Conservation (phyloP, 2,329 filamentous ascomycete genomes). For the Arthrobotrys musiformis region DNA sequence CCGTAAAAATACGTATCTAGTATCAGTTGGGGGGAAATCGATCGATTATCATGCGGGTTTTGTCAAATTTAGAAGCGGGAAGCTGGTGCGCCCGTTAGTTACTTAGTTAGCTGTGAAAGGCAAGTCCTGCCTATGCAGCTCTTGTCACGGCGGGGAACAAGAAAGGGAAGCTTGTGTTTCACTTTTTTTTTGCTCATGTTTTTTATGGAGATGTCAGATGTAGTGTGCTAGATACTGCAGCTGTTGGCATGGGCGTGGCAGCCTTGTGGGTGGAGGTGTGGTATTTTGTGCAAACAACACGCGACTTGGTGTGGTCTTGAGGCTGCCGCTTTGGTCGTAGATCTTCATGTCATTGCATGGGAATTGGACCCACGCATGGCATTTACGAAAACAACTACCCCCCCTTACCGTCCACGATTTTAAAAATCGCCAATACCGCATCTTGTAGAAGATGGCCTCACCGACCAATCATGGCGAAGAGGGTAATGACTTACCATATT, state of each 20-base stretch:
- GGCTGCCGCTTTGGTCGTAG: not conserved
- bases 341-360: not conserved
- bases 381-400: not conserved
- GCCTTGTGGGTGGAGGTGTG: conserved; percentile 6
- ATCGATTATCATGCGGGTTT: conserved; percentile 3
- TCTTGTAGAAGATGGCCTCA: conserved; percentile 3
- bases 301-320: too few relatives aligned
- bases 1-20: not conserved
- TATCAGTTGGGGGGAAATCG: not conserved
- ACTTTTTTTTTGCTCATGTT: too few relatives aligned
- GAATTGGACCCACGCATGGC: not conserved
- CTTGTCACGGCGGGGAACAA: conserved; percentile 3
- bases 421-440: not conserved
- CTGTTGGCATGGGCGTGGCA: not conserved
- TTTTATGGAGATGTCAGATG: not conserved
- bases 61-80: conserved; percentile 23
- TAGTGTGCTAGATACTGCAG: too few relatives aligned
- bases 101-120: not conserved
- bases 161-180: conserved; percentile 4
- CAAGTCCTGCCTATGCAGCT: not conserved
- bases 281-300: conserved; percentile 48
- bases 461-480: not conserved
- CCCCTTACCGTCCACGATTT: not conserved
- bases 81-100: not conserved
- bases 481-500: not conserved